These are phyloP conservation scores for Astragalus membranaceus DNA, from an alignment of 306 rosid genomes.

Conservation along the genomic window DNA sequence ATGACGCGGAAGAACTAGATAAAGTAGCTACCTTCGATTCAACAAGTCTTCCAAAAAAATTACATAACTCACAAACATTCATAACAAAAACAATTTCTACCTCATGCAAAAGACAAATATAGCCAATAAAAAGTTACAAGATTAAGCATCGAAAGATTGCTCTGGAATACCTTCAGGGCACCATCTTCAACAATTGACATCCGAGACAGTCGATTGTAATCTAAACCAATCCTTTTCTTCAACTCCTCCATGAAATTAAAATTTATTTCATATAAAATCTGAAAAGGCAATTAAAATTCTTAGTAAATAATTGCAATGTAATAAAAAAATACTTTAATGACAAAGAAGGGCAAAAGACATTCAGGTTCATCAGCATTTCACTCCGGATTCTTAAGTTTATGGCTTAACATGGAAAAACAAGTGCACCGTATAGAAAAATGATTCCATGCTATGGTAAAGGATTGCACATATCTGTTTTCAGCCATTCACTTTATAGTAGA, in stretches of 20 bases:
- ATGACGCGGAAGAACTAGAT: not conserved
- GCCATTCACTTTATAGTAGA: not conserved
- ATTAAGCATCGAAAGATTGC: slow-evolving; percentile 3
- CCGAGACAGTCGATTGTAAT: slow-evolving; percentile 52
- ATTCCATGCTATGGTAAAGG: not conserved
- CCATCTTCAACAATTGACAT: slow-evolving; percentile 78
- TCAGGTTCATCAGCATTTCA: not conserved
- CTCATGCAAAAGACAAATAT: not conserved
- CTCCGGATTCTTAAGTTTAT: not conserved
- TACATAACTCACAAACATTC: slow-evolving; percentile 3
- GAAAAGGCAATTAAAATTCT: slow-evolving; percentile 17
- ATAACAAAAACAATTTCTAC: not conserved
- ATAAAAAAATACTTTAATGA: not conserved
- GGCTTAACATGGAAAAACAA: not conserved
- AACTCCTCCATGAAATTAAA: slow-evolving; percentile 52
- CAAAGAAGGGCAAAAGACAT: not conserved
- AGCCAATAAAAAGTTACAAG: slow-evolving; percentile 8
- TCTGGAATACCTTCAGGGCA: slow-evolving; percentile 46
- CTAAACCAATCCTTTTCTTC: slow-evolving; percentile 67
- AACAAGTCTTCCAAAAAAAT: not conserved
- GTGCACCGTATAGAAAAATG: slow-evolving; percentile 13
- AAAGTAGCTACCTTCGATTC: not conserved
- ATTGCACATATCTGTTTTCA: not conserved
- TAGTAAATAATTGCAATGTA: slow-evolving; percentile 8
- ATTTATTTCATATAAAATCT: slow-evolving; percentile 65